phyloP scores from a whole-genome alignment of 2,329 filamentous ascomycete species.

The Fusarium oligoseptatum region DNA sequence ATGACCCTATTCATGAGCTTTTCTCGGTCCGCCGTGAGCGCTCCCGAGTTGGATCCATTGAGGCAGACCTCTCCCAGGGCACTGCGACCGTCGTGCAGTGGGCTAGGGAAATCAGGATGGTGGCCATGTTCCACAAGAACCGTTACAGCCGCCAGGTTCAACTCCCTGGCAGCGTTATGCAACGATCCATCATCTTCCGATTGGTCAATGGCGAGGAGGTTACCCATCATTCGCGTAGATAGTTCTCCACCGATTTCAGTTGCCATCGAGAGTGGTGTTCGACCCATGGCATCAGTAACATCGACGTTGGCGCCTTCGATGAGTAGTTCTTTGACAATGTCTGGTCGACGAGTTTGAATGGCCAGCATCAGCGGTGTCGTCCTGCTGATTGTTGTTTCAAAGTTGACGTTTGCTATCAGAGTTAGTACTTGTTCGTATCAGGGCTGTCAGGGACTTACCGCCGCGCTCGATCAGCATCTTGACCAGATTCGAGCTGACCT shows the following conservation, averaged over 20 bases:
- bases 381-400: constrained; percentile 64
- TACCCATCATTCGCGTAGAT: constrained; percentile 66
- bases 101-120: constrained; percentile 74
- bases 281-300: constrained; percentile 66
- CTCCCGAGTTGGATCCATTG: constrained; percentile 62
- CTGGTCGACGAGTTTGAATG: constrained; percentile 67
- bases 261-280: constrained; percentile 72
- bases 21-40: constrained; percentile 61
- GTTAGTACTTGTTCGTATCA: constrained; percentile 20
- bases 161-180: constrained; percentile 72
- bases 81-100: constrained; percentile 71
- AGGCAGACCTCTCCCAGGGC: constrained; percentile 74
- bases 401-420: constrained; percentile 67
- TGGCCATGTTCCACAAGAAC: constrained; percentile 71
- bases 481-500: constrained; percentile 70
- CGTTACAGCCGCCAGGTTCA: constrained; percentile 69
- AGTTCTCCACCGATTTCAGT: constrained; percentile 67
- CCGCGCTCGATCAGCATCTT: constrained; percentile 65
- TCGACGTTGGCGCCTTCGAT: constrained; percentile 72
- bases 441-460: constrained; percentile 47
- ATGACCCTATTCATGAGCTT: constrained; percentile 70
- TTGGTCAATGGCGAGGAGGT: constrained; percentile 67
- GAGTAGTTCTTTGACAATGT: constrained; percentile 69
- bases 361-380: constrained; percentile 72
- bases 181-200: constrained; percentile 74